A percentile compares a stretch with the other conserved stretches of the same genome.
phyloP scores from a whole-genome alignment of 2,329 filamentous ascomycete species.

The Acarospora socialis region DNA sequence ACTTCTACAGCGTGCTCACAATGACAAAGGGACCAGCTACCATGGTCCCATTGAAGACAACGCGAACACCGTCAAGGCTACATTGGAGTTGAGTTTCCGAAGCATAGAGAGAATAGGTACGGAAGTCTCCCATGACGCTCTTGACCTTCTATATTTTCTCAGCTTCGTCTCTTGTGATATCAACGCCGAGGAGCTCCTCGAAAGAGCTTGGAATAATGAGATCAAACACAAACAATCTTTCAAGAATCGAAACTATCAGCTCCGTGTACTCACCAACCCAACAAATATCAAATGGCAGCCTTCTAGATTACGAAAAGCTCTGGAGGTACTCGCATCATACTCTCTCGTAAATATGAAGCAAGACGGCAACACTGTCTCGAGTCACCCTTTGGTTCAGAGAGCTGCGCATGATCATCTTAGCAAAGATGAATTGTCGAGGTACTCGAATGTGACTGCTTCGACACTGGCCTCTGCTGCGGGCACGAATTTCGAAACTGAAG shows the following conservation, averaged over 20 bases:
- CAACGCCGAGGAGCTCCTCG: too few species aligned
- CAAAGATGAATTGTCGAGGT: not conserved
- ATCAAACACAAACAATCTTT: too few species aligned
- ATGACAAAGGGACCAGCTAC: too few species aligned
- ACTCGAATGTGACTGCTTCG: conserved; percentile 1
- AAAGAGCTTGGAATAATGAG: too few species aligned
- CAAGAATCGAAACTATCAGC: too few species aligned
- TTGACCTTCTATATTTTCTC: too few species aligned
- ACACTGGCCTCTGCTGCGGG: not conserved
- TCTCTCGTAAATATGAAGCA: conserved; percentile 1
- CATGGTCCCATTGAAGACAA: too few species aligned
- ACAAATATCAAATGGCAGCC: conserved; percentile 3
- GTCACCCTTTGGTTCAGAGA: conserved; percentile 3
- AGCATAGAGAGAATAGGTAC: too few species aligned
- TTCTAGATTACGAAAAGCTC: conserved; percentile 1
- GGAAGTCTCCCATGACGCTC: too few species aligned
- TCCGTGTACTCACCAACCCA: conserved; percentile 1
- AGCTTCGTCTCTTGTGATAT: too few species aligned
- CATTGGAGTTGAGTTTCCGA: too few species aligned
- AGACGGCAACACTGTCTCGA: conserved; percentile 1
- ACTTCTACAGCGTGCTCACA: conserved; percentile 9
- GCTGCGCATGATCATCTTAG: conserved; percentile 2
- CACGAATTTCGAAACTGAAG: not conserved
- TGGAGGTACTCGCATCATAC: conserved; percentile 1
- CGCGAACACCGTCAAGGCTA: conserved; percentile 12